These are phyloP conservation scores for Aspergillus piperis DNA, from an alignment of 2,329 filamentous ascomycete genomes.

Conservation along the genomic window DNA sequence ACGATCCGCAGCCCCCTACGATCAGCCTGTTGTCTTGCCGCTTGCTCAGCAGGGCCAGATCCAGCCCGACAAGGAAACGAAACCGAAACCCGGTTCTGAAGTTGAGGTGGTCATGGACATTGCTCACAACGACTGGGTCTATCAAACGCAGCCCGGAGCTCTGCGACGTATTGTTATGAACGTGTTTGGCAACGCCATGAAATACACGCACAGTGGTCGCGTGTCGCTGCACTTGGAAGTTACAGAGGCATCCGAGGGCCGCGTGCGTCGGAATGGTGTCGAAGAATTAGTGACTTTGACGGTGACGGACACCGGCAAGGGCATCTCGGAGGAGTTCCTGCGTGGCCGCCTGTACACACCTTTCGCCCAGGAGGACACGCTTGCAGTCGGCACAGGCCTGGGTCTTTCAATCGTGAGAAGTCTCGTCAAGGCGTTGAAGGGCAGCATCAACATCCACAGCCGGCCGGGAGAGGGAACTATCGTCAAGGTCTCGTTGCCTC, in stretches of 20 bases:
- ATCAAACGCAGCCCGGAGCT: constrained; percentile 58
- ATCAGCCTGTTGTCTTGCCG: constrained; percentile 26
- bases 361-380: constrained; percentile 60
- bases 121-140: constrained; percentile 54
- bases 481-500: constrained; percentile 52
- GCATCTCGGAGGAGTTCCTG: constrained; percentile 65
- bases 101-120: constrained; percentile 57
- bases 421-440: constrained; percentile 62
- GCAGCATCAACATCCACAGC: constrained; percentile 59
- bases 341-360: constrained; percentile 61
- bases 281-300: constrained; percentile 45
- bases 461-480: constrained; percentile 58
- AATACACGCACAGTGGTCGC: constrained; percentile 59
- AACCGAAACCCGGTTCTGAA: constrained; percentile 19
- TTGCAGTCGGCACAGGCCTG: constrained; percentile 54
- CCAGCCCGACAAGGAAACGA: background rate
- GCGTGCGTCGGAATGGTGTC: constrained; percentile 32
- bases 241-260: constrained; percentile 31
- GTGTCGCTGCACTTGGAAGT: constrained; percentile 48
- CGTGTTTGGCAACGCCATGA: constrained; percentile 63
- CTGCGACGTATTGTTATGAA: constrained; percentile 63
- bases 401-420: constrained; percentile 65
- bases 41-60: constrained; percentile 7
- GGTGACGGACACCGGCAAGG: constrained; percentile 65
- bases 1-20: constrained; percentile 27